These are phyloP conservation scores for Citrus unshiu DNA, from an alignment of 345 rosid species.

Conservation along the genomic window DNA sequence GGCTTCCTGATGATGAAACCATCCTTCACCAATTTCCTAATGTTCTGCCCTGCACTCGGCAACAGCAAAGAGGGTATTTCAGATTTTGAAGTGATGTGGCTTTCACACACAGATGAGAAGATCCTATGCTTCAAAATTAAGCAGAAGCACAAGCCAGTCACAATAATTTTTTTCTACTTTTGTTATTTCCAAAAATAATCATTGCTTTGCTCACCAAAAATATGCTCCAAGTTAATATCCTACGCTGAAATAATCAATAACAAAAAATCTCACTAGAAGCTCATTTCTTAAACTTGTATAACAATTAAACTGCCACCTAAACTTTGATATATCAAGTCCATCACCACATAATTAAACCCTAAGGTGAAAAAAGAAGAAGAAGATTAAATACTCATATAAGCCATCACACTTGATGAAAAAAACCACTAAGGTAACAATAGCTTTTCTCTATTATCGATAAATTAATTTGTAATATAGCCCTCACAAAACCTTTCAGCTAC, in stretches of 20 bases:
- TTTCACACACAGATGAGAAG: no score
- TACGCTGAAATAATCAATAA: background rate
- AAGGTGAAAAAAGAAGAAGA: no score
- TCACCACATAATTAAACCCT: no score
- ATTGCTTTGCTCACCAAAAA: background rate
- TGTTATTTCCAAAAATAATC: background rate
- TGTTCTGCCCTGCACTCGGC: conserved; percentile 55
- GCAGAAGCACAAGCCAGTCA: background rate
- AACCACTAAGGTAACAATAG: background rate
- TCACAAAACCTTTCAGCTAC: background rate
- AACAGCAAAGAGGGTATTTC: background rate
- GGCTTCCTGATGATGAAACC: conserved; percentile 78
- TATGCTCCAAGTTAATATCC: background rate
- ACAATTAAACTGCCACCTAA: background rate
- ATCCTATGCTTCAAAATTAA: background rate
- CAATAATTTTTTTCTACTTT: background rate
- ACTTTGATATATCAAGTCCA: no score
- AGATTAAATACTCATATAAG: background rate
- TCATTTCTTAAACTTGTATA: background rate
- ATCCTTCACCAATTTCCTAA: conserved; percentile 77
- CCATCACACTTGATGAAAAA: background rate
- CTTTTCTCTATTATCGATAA: no score
- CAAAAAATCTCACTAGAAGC: background rate
- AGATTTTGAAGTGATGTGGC: no score
- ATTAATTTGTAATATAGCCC: background rate